Evolutionary conservation across 1,284 basidiomycete species (phyloP).

Genomic region (Schizophyllum commune): DNA sequence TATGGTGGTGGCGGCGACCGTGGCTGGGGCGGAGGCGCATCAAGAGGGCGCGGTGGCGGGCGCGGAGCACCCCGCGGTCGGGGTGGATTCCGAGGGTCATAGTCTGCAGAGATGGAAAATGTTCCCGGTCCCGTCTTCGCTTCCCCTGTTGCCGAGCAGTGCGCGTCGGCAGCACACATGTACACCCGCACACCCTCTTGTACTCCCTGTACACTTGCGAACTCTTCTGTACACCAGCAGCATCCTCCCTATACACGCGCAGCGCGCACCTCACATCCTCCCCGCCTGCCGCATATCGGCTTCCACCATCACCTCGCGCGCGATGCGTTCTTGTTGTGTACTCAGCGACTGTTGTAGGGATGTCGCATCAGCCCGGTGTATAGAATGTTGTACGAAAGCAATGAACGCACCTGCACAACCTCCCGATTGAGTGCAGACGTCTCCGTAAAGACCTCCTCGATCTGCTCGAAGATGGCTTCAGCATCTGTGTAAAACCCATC

Average conservation of each 20-base stretch:
- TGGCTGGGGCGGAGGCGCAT: slow-evolving; percentile 25
- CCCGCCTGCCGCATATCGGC: slow-evolving; percentile 36
- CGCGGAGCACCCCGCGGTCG: slow-evolving; percentile 24
- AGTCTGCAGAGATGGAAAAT: slow-evolving; percentile 9
- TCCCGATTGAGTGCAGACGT: background rate
- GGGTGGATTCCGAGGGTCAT: slow-evolving; percentile 41
- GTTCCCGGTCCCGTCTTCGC: slow-evolving; percentile 1
- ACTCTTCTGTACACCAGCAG: too few species aligned
- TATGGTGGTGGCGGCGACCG: slow-evolving; percentile 21
- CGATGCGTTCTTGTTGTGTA: slow-evolving; percentile 36
- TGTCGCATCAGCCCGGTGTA: background rate
- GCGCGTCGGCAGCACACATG: background rate
- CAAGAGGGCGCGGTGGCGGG: slow-evolving; percentile 29
- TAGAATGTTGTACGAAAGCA: slow-evolving; percentile 6
- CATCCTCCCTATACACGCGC: too few species aligned
- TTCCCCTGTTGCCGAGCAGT: background rate
- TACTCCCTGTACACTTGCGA: background rate
- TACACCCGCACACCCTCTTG: slow-evolving; percentile 1
- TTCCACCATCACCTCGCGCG: slow-evolving; percentile 30
- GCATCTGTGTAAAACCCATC: background rate
- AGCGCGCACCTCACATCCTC: too few species aligned
- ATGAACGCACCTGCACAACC: slow-evolving; percentile 8
- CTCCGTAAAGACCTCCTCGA: background rate
- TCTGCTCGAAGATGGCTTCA: background rate
- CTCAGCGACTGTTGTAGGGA: slow-evolving; percentile 33